Base-by-base conservation (phyloP, 1,284 basidiomycete genomes). In the Boletus semigastroideus region DNA sequence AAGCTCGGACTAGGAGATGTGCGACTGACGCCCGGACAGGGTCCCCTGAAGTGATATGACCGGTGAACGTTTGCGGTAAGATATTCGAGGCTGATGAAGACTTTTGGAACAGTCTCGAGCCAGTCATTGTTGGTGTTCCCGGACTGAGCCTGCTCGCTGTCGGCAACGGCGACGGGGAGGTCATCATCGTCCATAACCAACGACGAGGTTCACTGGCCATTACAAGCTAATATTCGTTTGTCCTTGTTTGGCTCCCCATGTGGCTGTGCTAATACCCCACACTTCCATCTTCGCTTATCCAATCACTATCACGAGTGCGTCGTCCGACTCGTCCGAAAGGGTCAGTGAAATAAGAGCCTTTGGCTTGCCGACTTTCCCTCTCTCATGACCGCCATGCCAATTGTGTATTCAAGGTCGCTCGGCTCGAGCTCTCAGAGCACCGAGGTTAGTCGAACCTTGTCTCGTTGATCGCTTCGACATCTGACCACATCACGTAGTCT, bases 1-100 rank as follows among this genome's bases (percentile, higher is more conserved):
- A 80, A 13, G 84, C 85, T 63, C 75, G 76, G 30, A 78, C 72
- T 54, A 90, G 75, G 33, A 90, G 74, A 63, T 86, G 83, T 59
- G 72, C 73, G 52, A 89, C 79, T 42, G 80, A 79, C 40, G 77
- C 70, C 54, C 75, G 72, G 45, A 75, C 65, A 49, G 72, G 66
- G 56, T 70, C 65, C 60, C 67, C 68, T 70, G 68, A 69, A 51
- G 52, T 56, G 58, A 67, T 67, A 57, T 67, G 65, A 54, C 71
- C 55, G 45, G 61, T 27, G 58, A 61, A 52, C 58, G 60, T 53
- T 63, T 69, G 50, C 47, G 66, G 58, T 47, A 63, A 56, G 46
- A 66, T 51, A 53, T 51, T 60, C 6, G 62, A 49, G 2, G 52
- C 30, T 20, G 66, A 33, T 19, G 60, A 51, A 42, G 66, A 53